These are phyloP conservation scores for Aureobasidium sp. DNA, from an alignment of 2,329 filamentous ascomycete species.

Conservation along the genomic window DNA sequence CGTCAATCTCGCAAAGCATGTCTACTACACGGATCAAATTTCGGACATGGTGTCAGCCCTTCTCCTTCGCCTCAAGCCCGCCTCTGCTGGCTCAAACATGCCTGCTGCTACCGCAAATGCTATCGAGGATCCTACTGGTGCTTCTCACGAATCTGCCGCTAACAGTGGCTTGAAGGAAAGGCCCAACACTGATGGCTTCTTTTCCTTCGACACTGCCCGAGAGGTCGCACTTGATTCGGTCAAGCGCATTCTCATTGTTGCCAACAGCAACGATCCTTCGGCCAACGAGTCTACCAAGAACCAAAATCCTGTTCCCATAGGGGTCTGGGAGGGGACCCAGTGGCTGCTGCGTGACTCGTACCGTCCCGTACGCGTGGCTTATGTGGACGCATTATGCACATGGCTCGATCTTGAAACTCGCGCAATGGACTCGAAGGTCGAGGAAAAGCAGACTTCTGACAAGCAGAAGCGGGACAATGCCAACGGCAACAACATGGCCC, in stretches of 20 bases:
- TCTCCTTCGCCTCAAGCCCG: slow-evolving; percentile 67
- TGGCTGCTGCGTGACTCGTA: slow-evolving; percentile 81
- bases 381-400: slow-evolving; percentile 72
- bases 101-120: slow-evolving; percentile 33
- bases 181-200: slow-evolving; percentile 50
- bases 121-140: slow-evolving; percentile 44
- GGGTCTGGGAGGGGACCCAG: slow-evolving; percentile 93
- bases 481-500: slow-evolving; percentile 36
- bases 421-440: slow-evolving; percentile 22
- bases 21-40: slow-evolving; percentile 96
- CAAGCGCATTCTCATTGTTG: slow-evolving; percentile 73
- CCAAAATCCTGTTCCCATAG: slow-evolving; percentile 60
- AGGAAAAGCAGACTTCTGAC: slow-evolving; percentile 22
- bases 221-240: slow-evolving; percentile 66
- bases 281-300: slow-evolving; percentile 51
- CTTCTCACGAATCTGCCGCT: slow-evolving; percentile 43
- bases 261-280: slow-evolving; percentile 49
- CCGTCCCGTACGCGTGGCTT: slow-evolving; percentile 72
- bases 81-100: slow-evolving; percentile 22
- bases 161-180: slow-evolving; percentile 48
- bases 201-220: slow-evolving; percentile 56
- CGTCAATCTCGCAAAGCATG: slow-evolving; percentile 83
- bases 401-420: slow-evolving; percentile 54
- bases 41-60: slow-evolving; percentile 87
- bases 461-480: slow-evolving; percentile 35